Conservation (phyloP, 805 yeast species). For the Teunomyces barrocoloradensis region DNA sequence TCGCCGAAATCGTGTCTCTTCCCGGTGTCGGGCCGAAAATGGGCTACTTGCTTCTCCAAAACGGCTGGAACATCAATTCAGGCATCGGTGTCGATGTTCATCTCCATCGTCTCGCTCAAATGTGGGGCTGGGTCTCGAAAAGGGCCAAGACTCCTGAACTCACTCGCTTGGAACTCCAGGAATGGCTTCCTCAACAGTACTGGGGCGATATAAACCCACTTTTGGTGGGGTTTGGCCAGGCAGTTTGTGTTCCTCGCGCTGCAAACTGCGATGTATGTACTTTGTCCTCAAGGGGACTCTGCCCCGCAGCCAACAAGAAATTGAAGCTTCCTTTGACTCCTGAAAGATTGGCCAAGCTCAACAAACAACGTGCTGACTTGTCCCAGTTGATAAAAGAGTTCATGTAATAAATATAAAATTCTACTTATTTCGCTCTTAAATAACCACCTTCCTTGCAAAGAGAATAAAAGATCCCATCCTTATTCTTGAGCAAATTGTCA, state of each 20-base stretch:
- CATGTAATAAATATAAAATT: neutral
- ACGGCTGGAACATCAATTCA: conserved; percentile 70
- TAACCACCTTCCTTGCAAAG: conserved; percentile 49
- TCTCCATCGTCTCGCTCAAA: conserved; percentile 71
- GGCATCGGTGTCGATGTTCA: conserved; percentile 98
- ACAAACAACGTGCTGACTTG: conserved; percentile 33
- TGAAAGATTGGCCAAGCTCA: conserved; percentile 26
- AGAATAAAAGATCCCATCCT: conserved; percentile 47
- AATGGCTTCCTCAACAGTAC: conserved; percentile 67
- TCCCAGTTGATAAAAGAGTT: conserved; percentile 15
- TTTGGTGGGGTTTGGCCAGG: conserved; percentile 92
- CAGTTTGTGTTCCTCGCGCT: conserved; percentile 72
- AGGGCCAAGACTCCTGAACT: conserved; percentile 65
- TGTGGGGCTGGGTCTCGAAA: conserved; percentile 74
- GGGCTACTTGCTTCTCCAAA: conserved; percentile 80
- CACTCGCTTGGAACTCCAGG: conserved; percentile 64
- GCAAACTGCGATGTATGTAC: conserved; percentile 70
- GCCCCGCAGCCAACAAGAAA: conserved; percentile 55
- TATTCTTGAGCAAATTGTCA: conserved; percentile 40
- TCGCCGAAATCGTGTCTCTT: conserved; percentile 60
- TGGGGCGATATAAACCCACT: conserved; percentile 88
- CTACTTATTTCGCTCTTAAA: conserved; percentile 8
- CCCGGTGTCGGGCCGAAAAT: conserved; percentile 97
- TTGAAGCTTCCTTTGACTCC: conserved; percentile 25
- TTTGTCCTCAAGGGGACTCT: conserved; percentile 50